These are phyloP conservation scores for Blastocystis sp. DNA, from an alignment of 352 stramenopile genomes.

Conservation along the genomic window DNA sequence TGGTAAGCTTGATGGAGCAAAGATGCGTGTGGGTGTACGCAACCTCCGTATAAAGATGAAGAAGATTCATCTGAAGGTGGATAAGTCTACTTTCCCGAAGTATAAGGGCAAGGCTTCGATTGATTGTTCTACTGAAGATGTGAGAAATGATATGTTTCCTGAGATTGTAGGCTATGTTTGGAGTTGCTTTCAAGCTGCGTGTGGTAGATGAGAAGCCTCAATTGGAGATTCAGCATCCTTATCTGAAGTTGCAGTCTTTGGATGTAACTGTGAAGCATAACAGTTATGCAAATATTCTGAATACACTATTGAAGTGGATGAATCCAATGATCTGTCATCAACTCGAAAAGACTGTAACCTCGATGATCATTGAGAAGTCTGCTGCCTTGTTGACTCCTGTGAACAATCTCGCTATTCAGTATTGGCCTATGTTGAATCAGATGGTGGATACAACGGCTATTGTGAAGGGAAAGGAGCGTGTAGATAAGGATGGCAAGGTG, in stretches of 20 bases:
- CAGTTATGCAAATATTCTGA: neutral
- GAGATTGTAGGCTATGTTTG: conserved; percentile 31
- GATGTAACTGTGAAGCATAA: conserved; percentile 51
- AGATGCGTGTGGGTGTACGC: conserved; percentile 36
- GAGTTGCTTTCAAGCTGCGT: conserved; percentile 33
- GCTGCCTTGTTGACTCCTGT: neutral
- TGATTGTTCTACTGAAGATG: neutral
- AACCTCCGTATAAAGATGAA: conserved; percentile 56
- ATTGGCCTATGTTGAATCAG: conserved; percentile 47
- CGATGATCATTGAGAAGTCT: conserved; percentile 40
- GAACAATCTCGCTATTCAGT: conserved; percentile 50
- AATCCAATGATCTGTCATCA: neutral
- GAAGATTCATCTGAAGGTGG: conserved; percentile 45
- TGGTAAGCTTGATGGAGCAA: conserved; percentile 53
- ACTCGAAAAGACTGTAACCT: neutral
- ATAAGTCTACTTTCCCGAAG: conserved; percentile 48
- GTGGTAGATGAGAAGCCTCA: conserved; percentile 49
- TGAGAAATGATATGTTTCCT: neutral
- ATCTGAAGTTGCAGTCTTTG: conserved; percentile 13
- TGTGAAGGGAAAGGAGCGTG: conserved; percentile 24
- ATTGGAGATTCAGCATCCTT: conserved; percentile 46
- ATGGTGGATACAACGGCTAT: conserved; percentile 43
- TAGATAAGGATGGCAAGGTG: conserved; percentile 45
- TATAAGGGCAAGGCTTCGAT: conserved; percentile 17
- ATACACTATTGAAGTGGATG: conserved; percentile 48